Base-by-base conservation (phyloP, 176 grass and related monocot species). In the Triticum urartu region DNA sequence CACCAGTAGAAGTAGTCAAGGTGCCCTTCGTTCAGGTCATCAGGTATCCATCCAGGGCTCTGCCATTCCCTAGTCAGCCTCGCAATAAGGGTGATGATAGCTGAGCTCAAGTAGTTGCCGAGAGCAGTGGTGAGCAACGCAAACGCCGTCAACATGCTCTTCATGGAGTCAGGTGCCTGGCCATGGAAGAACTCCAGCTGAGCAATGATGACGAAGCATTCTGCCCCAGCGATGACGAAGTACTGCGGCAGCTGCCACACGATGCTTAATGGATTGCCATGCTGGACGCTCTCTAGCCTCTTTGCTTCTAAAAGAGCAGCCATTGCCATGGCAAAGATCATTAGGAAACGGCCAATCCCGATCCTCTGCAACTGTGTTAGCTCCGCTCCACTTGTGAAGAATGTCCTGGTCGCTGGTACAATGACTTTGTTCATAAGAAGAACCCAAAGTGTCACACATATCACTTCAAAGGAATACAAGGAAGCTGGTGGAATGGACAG, bases 191-290 rank as follows among this genome's bases (percentile, higher is more conserved):
- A 95, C 79, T 95, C 93, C 7, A 95, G 63, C 72, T 93, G 92
- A 18, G 89, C 88, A 42, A 98, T 98, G 35, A 88, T 5, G 25
- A 70, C 62, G 18, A 98, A 95, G 67, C 90, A 85, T 56, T 95
- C 91, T 0, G 95, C 88, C 59, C 89, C 93, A 24, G 93, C 91
- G 14, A 93, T 80, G 60, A 92, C 32, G 17, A 95, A 65, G 68
- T 93, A 98, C 61, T 98, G 95, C 2, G 95, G 95, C 28, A 98
- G 79, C 83, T 98, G 93, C 89, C 95, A 98, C 32, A 10, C 28
- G 10, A 98, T 91, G 75, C 86, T 98, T 21, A 95, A 67, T 3
- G n/a, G 66, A 34, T 86, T 34, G 2, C 76, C 79, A 0, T 56
- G 67, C 39, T 26, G 79, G 54, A 87, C 34, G 17, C 75, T 88